These are phyloP conservation scores for Rhodotorula paludigena DNA, from an alignment of 768 basidiomycete species.

Conservation along the genomic window DNA sequence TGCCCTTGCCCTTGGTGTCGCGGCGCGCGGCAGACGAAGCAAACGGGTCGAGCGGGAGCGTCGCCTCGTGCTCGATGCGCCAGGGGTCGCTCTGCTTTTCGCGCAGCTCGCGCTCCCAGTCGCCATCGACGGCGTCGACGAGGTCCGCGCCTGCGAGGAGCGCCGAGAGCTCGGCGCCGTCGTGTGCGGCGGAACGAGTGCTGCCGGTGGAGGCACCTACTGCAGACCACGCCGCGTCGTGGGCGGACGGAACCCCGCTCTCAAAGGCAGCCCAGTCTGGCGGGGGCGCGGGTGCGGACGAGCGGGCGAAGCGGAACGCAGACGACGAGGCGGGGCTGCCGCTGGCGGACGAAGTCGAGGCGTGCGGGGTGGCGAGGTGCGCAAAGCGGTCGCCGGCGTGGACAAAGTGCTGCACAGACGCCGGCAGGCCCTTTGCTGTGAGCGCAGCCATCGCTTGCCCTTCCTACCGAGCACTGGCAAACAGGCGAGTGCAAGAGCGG, in stretches of 20 bases:
- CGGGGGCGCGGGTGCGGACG: background rate
- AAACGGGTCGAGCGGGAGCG: conserved; percentile 17
- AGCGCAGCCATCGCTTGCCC: background rate
- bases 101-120: conserved; percentile 27
- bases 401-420: background rate
- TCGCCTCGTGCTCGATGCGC: background rate
- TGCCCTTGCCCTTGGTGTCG: background rate
- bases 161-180: conserved; percentile 8
- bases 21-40: background rate
- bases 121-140: conserved; percentile 12
- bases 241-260: background rate
- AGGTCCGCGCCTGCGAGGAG: background rate
- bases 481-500: background rate
- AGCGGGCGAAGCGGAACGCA: conserved; percentile 2
- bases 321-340: background rate
- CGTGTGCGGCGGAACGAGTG: background rate
- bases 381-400: background rate
- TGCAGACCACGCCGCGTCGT: background rate
- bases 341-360: too few species aligned
- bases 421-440: conserved; percentile 2
- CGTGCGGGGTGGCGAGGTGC: background rate
- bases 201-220: background rate
- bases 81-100: background rate
- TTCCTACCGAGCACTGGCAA: too few species aligned
- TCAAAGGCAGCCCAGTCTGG: too few species aligned